Conservation (phyloP, 768 basidiomycete genomes). For the Podaxis mareebaensis region DNA sequence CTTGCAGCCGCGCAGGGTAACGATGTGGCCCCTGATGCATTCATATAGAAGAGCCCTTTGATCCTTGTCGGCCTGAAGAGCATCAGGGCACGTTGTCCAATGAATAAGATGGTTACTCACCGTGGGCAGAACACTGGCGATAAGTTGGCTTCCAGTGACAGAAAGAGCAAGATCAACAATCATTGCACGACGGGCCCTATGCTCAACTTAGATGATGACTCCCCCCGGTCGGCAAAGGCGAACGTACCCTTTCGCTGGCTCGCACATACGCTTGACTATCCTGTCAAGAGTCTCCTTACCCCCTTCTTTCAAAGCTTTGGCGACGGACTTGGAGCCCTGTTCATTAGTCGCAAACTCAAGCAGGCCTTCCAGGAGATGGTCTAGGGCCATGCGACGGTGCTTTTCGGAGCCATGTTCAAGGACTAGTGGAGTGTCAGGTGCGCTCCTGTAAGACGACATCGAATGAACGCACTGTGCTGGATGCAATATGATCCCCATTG, state of each 20-base stretch:
- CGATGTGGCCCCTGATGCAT: slow-evolving; percentile 84
- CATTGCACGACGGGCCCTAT: slow-evolving; percentile 69
- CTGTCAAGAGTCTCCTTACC: slow-evolving; percentile 74
- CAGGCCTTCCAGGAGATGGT: slow-evolving; percentile 74
- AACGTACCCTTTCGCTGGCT: slow-evolving; percentile 75
- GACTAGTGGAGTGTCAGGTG: slow-evolving; percentile 42
- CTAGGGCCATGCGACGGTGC: slow-evolving; percentile 74
- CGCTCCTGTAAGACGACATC: not conserved
- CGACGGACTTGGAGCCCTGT: slow-evolving; percentile 86
- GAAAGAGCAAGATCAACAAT: slow-evolving; percentile 86
- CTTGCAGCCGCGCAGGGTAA: slow-evolving; percentile 88
- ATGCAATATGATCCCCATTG: slow-evolving; percentile 91
- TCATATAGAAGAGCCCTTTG: slow-evolving; percentile 82
- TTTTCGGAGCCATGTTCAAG: slow-evolving; percentile 81
- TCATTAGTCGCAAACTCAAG: slow-evolving; percentile 80
- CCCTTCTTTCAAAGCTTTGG: slow-evolving; percentile 84
- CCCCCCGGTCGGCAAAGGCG: not conserved
- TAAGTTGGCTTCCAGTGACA: slow-evolving; percentile 82
- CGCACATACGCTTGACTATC: slow-evolving; percentile 81
- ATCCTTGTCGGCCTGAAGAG: slow-evolving; percentile 75
- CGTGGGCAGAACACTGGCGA: slow-evolving; percentile 77
- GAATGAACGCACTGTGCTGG: slow-evolving; percentile 66
- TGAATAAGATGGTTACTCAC: slow-evolving; percentile 37
- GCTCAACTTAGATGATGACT: slow-evolving; percentile 11
- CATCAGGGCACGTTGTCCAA: slow-evolving; percentile 14